These are phyloP conservation scores for Coemansia linderi DNA, from an alignment of 371 early-diverging fungal species.

Conservation along the genomic window DNA sequence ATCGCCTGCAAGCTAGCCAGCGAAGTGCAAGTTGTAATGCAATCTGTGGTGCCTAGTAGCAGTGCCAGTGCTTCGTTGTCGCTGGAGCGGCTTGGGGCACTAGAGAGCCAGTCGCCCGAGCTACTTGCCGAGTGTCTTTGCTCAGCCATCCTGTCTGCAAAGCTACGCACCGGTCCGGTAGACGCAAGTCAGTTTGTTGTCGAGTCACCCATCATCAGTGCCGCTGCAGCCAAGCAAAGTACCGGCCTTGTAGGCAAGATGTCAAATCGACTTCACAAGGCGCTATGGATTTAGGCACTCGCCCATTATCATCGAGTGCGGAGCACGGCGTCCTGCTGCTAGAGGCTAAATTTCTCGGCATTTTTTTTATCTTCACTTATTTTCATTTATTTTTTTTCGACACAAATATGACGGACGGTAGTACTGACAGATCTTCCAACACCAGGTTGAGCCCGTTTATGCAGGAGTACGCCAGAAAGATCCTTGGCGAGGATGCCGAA, in stretches of 20 bases:
- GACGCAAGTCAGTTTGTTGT: slow-evolving; percentile 31
- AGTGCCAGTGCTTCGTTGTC: not conserved
- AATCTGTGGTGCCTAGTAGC: slow-evolving; percentile 10
- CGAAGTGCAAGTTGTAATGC: slow-evolving; percentile 49
- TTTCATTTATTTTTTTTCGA: too few species aligned
- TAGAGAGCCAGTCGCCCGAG: slow-evolving; percentile 37
- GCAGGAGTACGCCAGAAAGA: slow-evolving; percentile 39
- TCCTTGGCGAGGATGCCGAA: slow-evolving; percentile 43
- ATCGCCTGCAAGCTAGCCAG: slow-evolving; percentile 36
- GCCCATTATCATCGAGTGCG: not conserved
- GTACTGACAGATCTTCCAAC: not conserved
- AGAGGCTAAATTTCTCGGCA: too few species aligned
- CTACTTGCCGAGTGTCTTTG: slow-evolving; percentile 44
- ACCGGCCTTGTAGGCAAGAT: slow-evolving; percentile 32
- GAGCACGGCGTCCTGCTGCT: not conserved
- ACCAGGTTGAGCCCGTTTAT: slow-evolving; percentile 27
- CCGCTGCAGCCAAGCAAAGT: slow-evolving; percentile 29
- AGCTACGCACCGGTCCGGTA: slow-evolving; percentile 2
- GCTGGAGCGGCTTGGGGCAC: slow-evolving; percentile 26
- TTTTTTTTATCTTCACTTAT: not conserved
- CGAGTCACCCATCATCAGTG: slow-evolving; percentile 48
- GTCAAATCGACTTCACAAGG: slow-evolving; percentile 33
- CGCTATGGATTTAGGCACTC: slow-evolving; percentile 31
- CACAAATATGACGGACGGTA: not conserved
- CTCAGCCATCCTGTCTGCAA: slow-evolving; percentile 32